Percentiles rank a stretch among this genome's conserved stretches.
These are phyloP conservation scores for Adansonia digitata DNA, from an alignment of 345 rosid genomes.

Conservation along the genomic window DNA sequence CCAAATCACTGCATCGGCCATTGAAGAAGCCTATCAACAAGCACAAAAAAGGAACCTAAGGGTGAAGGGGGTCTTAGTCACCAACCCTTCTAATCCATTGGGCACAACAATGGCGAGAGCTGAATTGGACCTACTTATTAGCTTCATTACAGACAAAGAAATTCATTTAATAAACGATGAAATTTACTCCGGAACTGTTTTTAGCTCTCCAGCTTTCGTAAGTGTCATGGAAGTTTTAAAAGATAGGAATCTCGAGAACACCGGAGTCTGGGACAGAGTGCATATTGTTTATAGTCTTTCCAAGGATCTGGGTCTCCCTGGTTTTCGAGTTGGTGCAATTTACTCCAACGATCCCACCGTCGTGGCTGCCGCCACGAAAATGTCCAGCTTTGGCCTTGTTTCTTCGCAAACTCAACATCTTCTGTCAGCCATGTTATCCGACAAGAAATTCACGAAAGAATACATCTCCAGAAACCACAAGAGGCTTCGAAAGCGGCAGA, in stretches of 20 bases:
- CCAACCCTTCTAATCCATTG: constrained; percentile 81
- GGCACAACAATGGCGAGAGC: constrained; percentile 58
- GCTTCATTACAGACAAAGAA: constrained; percentile 47
- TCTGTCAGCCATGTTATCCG: constrained; percentile 61
- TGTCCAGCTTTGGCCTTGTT: constrained; percentile 82
- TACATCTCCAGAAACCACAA: constrained; percentile 55
- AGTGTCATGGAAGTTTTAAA: constrained; percentile 63
- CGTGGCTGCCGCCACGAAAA: constrained; percentile 69
- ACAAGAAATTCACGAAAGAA: constrained; percentile 56
- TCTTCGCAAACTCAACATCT: constrained; percentile 79
- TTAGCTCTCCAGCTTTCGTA: constrained; percentile 52
- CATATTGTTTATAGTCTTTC: constrained; percentile 73
- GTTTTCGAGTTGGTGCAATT: constrained; percentile 82
- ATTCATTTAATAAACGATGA: constrained; percentile 76
- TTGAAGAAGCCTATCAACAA: constrained; percentile 61
- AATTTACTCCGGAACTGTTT: constrained; percentile 74
- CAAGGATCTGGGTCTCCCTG: constrained; percentile 77
- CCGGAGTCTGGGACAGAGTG: constrained; percentile 46
- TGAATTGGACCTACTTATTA: constrained; percentile 60
- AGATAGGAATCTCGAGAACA: constrained; percentile 41
- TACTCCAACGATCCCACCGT: constrained; percentile 63
- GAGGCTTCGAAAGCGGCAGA: constrained; percentile 48
- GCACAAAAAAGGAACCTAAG: constrained; percentile 50
- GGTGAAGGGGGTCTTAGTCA: constrained; percentile 73
- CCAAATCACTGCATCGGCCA: constrained; percentile 51